Evolutionary conservation across 2,329 filamentous ascomycete species (phyloP).

Genomic region (Alternaria viburni): DNA sequence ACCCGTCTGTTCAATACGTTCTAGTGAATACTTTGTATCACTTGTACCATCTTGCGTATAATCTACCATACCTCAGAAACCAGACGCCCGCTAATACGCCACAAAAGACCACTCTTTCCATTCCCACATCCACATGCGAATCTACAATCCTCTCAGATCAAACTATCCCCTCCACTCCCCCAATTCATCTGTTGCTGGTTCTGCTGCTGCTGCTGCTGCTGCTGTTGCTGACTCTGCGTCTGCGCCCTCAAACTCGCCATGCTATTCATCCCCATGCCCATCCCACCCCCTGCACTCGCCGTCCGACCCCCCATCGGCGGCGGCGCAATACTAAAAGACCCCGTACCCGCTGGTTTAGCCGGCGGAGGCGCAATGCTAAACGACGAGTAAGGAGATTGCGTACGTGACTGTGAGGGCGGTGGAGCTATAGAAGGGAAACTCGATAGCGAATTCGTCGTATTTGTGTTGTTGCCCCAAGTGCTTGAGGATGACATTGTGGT

Average conservation of each 20-base stretch:
- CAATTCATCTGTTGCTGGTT: conserved; percentile 24
- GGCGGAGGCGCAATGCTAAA: conserved; percentile 51
- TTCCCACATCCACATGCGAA: not conserved
- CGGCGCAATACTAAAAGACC: conserved; percentile 37
- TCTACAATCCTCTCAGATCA: conserved; percentile 27
- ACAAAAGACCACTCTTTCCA: not conserved
- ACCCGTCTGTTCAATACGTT: not conserved
- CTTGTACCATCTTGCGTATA: not conserved
- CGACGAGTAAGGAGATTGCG: conserved; percentile 39
- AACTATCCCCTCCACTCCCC: conserved; percentile 34
- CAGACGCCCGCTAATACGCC: not conserved
- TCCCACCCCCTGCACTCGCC: conserved; percentile 30
- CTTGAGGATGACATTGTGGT: conserved; percentile 23
- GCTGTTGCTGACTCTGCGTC: conserved; percentile 21
- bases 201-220: conserved; percentile 18
- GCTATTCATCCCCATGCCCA: conserved; percentile 32
- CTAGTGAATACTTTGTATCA: not conserved
- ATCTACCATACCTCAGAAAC: not conserved
- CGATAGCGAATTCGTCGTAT: conserved; percentile 31
- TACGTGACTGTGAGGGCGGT: conserved; percentile 35
- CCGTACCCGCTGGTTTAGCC: conserved; percentile 15
- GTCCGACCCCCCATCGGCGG: conserved; percentile 27
- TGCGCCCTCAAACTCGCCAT: conserved; percentile 35
- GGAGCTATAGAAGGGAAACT: conserved; percentile 62
- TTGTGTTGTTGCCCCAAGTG: conserved; percentile 29